These are phyloP conservation scores for Quillaja saponaria DNA, from an alignment of 306 rosid species.

Conservation along the genomic window DNA sequence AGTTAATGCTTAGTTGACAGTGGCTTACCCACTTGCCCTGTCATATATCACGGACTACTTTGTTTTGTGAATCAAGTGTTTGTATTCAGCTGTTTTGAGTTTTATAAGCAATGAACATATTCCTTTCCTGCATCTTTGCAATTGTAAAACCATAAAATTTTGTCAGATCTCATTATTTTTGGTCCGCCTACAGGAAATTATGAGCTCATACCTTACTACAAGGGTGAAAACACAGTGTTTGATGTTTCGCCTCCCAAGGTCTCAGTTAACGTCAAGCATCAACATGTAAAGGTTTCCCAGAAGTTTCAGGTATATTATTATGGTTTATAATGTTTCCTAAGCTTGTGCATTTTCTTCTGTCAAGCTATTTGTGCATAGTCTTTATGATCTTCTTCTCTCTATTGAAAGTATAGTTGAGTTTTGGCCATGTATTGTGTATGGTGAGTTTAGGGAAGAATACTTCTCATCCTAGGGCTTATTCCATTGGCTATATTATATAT, in stretches of 20 bases:
- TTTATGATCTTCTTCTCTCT: neutral
- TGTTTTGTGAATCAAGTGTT: constrained; percentile 19
- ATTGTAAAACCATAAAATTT: neutral
- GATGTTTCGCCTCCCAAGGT: constrained; percentile 86
- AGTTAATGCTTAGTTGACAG: constrained; percentile 6
- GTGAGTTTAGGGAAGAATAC: too few relatives aligned
- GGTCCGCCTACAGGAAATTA: constrained; percentile 57
- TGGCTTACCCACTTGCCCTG: constrained; percentile 11
- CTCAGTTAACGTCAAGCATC: constrained; percentile 74
- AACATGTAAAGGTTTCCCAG: constrained; percentile 69
- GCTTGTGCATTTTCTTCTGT: neutral
- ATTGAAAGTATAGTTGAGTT: too few relatives aligned
- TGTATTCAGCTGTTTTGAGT: constrained; percentile 19
- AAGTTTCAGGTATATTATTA: constrained; percentile 80
- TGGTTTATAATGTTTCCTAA: constrained; percentile 12
- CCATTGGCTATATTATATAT: too few relatives aligned
- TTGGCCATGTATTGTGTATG: too few relatives aligned
- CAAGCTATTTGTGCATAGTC: neutral
- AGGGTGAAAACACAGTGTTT: constrained; percentile 95
- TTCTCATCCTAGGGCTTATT: too few relatives aligned
- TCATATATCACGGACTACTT: constrained; percentile 5
- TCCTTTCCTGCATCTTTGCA: constrained; percentile 26
- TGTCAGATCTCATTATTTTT: too few relatives aligned
- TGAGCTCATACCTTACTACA: constrained; percentile 88
- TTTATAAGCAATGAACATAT: constrained; percentile 12